Evolutionary conservation across 2,329 filamentous ascomycete genomes (phyloP).

Genomic region (Microsporum ferrugineum): DNA sequence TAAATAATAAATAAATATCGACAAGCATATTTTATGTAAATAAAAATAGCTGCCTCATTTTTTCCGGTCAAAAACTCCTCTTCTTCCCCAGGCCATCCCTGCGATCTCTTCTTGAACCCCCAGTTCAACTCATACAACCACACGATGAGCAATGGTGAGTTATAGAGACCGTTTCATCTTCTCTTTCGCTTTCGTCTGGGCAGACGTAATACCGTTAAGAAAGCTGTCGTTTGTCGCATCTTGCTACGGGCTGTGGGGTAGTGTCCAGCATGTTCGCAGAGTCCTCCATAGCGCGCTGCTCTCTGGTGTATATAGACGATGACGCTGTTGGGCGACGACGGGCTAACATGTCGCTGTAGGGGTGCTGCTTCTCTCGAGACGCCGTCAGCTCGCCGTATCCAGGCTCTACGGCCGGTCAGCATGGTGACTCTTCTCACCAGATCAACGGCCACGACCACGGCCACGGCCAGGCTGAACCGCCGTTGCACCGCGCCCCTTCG

Average conservation of each 20-base stretch:
- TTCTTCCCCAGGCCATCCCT: not conserved
- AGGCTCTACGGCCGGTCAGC: constrained; percentile 19
- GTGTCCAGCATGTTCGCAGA: no score
- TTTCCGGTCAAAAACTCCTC: not conserved
- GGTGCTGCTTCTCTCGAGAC: constrained; percentile 33
- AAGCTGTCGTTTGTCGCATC: not conserved
- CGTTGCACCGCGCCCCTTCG: not conserved
- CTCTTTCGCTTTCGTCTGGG: not conserved
- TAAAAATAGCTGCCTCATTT: not conserved
- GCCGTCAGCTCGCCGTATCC: constrained; percentile 19
- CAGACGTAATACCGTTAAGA: not conserved
- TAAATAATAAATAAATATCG: no score
- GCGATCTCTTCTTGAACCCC: not conserved
- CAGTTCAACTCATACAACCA: not conserved
- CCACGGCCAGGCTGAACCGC: not conserved
- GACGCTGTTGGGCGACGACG: not conserved
- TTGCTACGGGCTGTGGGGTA: not conserved
- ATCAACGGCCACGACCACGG: constrained; percentile 1
- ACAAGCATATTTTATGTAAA: not conserved
- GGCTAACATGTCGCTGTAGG: constrained; percentile 18
- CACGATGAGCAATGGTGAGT: not conserved
- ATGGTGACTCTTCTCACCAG: constrained; percentile 16
- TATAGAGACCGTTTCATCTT: not conserved
- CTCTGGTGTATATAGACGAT: not conserved
- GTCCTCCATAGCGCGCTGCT: not conserved